Percentiles rank a stretch among this genome's conserved stretches.
phyloP scores from a whole-genome alignment of 257 asterid species.

The Petunia secreta region DNA sequence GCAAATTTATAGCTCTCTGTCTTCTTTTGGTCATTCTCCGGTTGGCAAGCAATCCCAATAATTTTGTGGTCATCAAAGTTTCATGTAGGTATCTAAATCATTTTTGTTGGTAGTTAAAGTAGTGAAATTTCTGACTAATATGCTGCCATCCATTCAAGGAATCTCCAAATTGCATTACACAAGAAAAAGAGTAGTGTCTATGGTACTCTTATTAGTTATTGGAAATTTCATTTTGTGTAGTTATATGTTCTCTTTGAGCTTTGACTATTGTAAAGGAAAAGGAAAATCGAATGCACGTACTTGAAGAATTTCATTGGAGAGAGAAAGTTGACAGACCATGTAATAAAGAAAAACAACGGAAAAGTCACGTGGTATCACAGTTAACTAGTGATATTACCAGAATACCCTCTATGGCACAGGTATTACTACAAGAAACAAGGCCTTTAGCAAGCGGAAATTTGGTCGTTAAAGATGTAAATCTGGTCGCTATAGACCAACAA shows the following conservation, averaged over 20 bases:
- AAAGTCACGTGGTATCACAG: too few species aligned
- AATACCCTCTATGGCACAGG: too few species aligned
- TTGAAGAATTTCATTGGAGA: too few species aligned
- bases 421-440: too few species aligned
- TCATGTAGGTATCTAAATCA: slow-evolving; percentile 78
- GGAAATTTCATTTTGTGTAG: slow-evolving; percentile 36
- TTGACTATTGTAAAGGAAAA: slow-evolving; percentile 1
- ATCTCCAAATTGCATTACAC: slow-evolving; percentile 35
- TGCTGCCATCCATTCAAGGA: slow-evolving; percentile 22
- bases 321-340: too few species aligned
- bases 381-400: too few species aligned
- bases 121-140: slow-evolving; percentile 28
- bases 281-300: too few species aligned
- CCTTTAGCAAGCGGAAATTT: too few species aligned
- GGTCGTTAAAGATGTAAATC: too few species aligned
- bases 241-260: slow-evolving; percentile 38
- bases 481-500: too few species aligned
- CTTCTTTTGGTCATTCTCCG: slow-evolving; percentile 60
- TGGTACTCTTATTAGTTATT: slow-evolving; percentile 46
- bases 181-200: slow-evolving; percentile 58
- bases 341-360: too few species aligned
- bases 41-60: slow-evolving; percentile 82
- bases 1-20: slow-evolving; percentile 24
- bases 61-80: slow-evolving; percentile 77
- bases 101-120: slow-evolving; percentile 56